Conservation (phyloP, 768 basidiomycete species). For the Suillus fuscotomentosus region DNA sequence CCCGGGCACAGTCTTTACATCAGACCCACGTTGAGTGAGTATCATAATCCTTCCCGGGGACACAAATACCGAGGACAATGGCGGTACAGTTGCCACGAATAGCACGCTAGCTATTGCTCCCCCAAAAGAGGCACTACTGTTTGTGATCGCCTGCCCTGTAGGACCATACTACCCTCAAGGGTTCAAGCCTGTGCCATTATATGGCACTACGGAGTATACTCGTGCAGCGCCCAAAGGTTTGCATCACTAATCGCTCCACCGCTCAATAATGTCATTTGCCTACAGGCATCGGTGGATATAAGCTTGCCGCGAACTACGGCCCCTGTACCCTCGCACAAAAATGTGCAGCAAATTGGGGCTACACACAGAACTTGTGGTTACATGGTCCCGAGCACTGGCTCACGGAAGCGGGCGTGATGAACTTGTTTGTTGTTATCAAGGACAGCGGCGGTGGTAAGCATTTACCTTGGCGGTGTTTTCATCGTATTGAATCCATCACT, state of each 20-base stretch:
- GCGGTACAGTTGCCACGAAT: constrained; percentile 66
- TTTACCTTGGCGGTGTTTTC: not conserved
- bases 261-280: constrained; percentile 6
- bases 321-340: constrained; percentile 85
- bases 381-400: constrained; percentile 59
- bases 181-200: constrained; percentile 88
- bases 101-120: constrained; percentile 48
- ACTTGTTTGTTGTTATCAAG: constrained; percentile 81
- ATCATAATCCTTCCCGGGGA: not conserved
- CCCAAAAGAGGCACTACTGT: constrained; percentile 66
- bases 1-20: constrained; percentile 92
- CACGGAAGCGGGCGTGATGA: constrained; percentile 87
- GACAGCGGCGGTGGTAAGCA: constrained; percentile 60
- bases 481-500: not conserved
- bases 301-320: constrained; percentile 87
- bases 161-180: constrained; percentile 85
- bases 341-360: constrained; percentile 70
- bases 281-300: constrained; percentile 80
- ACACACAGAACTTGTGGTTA: constrained; percentile 89
- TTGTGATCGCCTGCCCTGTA: constrained; percentile 58
- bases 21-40: constrained; percentile 69
- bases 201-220: constrained; percentile 78
- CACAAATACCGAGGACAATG: constrained; percentile 7
- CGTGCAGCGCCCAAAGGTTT: constrained; percentile 84
- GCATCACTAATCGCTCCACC: not conserved